These are phyloP conservation scores for Avena atlantica DNA, from an alignment of 176 grass and related monocot species.

Conservation along the genomic window DNA sequence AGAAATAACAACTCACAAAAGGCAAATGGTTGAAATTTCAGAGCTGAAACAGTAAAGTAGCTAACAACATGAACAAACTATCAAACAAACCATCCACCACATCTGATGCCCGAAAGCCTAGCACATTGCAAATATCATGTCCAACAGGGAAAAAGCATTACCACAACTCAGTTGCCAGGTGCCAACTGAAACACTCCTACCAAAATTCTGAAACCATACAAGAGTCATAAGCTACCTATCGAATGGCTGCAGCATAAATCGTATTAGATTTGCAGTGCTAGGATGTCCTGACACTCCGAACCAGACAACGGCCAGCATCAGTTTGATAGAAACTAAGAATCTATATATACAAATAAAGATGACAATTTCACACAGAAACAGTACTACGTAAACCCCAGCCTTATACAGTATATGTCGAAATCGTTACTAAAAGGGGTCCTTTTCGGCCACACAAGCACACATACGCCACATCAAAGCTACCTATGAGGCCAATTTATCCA, in stretches of 20 bases:
- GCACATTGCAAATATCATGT: background rate
- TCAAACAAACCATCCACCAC: background rate
- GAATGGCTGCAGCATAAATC: background rate
- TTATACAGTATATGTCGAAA: background rate
- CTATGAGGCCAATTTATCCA: background rate
- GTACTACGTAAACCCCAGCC: background rate
- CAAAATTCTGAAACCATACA: background rate
- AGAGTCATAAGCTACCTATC: background rate
- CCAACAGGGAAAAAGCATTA: background rate
- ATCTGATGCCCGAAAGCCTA: background rate
- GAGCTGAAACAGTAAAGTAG: background rate
- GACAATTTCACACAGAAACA: constrained; percentile 6
- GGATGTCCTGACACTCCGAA: background rate
- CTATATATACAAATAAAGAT: background rate
- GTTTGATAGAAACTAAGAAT: background rate
- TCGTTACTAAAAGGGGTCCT: background rate
- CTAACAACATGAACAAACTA: background rate
- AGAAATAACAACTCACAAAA: background rate
- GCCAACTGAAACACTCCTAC: background rate
- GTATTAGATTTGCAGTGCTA: background rate
- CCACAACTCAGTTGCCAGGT: background rate
- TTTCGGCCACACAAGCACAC: background rate
- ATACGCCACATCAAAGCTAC: background rate
- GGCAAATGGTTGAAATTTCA: background rate
- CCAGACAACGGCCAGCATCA: background rate